These are phyloP conservation scores for Diplogelasinospora grovesii DNA, from an alignment of 495 filamentous ascomycete genomes.

Conservation along the genomic window DNA sequence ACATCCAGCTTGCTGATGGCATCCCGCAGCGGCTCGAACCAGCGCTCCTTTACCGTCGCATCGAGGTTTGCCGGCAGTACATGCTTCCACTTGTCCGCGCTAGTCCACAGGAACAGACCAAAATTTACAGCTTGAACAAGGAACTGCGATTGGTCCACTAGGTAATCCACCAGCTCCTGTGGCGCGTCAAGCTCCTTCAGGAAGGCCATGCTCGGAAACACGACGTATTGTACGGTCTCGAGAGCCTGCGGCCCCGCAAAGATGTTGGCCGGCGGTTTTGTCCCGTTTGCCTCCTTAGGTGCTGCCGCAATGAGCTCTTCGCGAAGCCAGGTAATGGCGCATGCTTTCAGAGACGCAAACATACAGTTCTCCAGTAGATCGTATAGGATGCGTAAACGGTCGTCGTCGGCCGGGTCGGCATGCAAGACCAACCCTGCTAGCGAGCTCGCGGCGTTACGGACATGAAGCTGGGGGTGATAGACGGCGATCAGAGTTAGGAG, in stretches of 20 bases:
- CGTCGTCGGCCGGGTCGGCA: slow-evolving; percentile 62
- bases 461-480: slow-evolving; percentile 56
- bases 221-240: slow-evolving; percentile 37
- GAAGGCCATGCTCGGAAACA: slow-evolving; percentile 34
- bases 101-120: slow-evolving; percentile 44
- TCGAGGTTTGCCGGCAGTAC: slow-evolving; percentile 36
- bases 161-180: slow-evolving; percentile 23
- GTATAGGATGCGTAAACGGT: slow-evolving; percentile 68
- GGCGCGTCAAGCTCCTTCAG: slow-evolving; percentile 22
- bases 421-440: slow-evolving; percentile 70
- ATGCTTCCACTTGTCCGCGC: slow-evolving; percentile 26
- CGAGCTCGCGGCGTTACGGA: slow-evolving; percentile 66
- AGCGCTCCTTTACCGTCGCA: slow-evolving; percentile 43
- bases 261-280: slow-evolving; percentile 31
- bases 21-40: slow-evolving; percentile 44
- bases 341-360: slow-evolving; percentile 69
- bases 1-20: slow-evolving; percentile 34
- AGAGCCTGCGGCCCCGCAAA: slow-evolving; percentile 51
- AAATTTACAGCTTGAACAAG: slow-evolving; percentile 43
- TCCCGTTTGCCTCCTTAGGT: slow-evolving; percentile 9
- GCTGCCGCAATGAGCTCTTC: slow-evolving; percentile 62
- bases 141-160: slow-evolving; percentile 33
- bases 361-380: slow-evolving; percentile 77
- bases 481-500: slow-evolving; percentile 58
- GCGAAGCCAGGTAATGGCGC: slow-evolving; percentile 80